Conservation (phyloP, 2,329 filamentous ascomycete species). For the Didymella pinodella region DNA sequence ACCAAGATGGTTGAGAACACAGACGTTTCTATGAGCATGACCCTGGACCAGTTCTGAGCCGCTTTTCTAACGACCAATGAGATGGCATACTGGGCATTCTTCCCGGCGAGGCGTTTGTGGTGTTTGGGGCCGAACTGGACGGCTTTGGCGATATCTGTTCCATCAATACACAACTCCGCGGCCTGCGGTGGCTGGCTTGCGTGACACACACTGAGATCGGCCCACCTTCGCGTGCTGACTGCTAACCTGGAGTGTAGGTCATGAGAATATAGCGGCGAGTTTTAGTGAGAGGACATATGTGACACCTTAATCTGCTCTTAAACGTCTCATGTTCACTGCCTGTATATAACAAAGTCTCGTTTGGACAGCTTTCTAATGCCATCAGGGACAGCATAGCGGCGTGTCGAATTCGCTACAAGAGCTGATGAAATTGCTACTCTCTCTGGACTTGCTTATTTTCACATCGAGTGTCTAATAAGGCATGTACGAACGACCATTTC, state of each 20-base stretch:
- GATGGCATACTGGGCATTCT: conserved; percentile 25
- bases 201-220: conserved; percentile 1
- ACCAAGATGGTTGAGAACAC: conserved; percentile 99
- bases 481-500: no score
- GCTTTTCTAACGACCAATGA: conserved; percentile 20
- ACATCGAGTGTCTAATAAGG: no score
- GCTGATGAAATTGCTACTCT: no score
- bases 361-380: no score
- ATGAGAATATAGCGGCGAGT: neutral
- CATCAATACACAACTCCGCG: conserved; percentile 33
- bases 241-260: neutral
- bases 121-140: conserved; percentile 30
- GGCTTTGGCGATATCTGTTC: conserved; percentile 37
- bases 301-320: no score
- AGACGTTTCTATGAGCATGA: conserved; percentile 73
- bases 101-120: conserved; percentile 48
- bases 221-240: neutral
- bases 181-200: conserved; percentile 1
- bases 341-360: no score
- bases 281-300: no score
- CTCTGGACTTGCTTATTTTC: no score
- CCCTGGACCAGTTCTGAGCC: conserved; percentile 62
- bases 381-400: no score
- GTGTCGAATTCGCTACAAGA: no score
- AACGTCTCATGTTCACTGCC: no score